Percentiles rank a stretch among this genome's conserved stretches.
phyloP scores from a whole-genome alignment of 768 basidiomycete genomes.

The Stropharia rugosoannulata region DNA sequence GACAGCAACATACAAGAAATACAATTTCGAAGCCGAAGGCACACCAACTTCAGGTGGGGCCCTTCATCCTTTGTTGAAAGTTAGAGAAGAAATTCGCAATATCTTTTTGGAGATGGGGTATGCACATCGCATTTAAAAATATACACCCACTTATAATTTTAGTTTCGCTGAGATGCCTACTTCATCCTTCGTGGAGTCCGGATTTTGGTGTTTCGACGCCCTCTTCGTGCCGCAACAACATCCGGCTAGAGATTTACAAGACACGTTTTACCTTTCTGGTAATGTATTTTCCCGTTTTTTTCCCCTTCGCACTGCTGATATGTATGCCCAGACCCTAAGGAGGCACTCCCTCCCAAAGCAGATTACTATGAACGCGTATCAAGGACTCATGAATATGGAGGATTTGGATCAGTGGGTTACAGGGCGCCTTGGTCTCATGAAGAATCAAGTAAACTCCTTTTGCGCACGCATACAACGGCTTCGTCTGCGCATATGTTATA shows the following conservation, averaged over 20 bases:
- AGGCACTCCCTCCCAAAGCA: conserved; percentile 69
- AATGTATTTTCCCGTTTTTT: neutral
- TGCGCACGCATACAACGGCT: conserved; percentile 97
- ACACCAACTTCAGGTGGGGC: conserved; percentile 88
- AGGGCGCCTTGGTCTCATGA: conserved; percentile 93
- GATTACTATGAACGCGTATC: conserved; percentile 88
- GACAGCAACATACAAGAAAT: conserved; percentile 91
- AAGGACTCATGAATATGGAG: conserved; percentile 82
- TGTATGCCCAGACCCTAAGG: conserved; percentile 63
- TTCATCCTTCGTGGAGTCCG: conserved; percentile 91
- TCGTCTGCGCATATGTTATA: conserved; percentile 94
- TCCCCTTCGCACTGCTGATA: neutral
- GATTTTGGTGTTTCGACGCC: conserved; percentile 99
- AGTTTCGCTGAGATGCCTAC: conserved; percentile 99
- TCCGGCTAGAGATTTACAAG: conserved; percentile 95
- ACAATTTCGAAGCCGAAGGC: conserved; percentile 98
- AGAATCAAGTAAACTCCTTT: conserved; percentile 88
- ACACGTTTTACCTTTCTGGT: conserved; percentile 98
- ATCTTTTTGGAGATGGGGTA: conserved; percentile 99
- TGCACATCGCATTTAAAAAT: conserved; percentile 18
- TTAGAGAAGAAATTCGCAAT: conserved; percentile 94
- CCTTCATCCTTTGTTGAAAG: conserved; percentile 94
- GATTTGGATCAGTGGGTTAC: conserved; percentile 93
- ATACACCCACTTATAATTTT: conserved; percentile 5
- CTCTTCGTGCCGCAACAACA: conserved; percentile 99